Conservation (phyloP, 2,329 filamentous ascomycete genomes). For the Venturia nashicola region DNA sequence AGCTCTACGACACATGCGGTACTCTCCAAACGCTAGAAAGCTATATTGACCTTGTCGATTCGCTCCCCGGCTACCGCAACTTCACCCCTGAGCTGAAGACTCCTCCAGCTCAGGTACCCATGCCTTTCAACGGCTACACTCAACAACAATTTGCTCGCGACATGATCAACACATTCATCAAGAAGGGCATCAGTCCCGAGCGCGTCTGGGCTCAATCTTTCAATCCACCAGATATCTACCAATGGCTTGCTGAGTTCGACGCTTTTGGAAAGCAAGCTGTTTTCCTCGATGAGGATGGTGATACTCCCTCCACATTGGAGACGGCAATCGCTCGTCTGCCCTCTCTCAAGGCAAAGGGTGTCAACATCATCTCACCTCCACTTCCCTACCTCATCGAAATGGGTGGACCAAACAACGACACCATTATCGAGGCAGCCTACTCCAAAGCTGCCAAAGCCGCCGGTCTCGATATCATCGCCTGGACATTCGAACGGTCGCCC, state of each 20-base stretch:
- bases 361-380: constrained; percentile 51
- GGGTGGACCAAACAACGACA: constrained; percentile 31
- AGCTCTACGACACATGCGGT: constrained; percentile 53
- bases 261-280: constrained; percentile 50
- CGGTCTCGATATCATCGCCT: constrained; percentile 53
- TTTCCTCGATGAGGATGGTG: constrained; percentile 49
- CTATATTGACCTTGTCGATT: constrained; percentile 47
- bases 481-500: constrained; percentile 55
- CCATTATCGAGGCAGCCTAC: constrained; percentile 51
- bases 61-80: constrained; percentile 39
- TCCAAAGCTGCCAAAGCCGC: constrained; percentile 47
- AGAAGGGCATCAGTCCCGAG: constrained; percentile 23
- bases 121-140: constrained; percentile 58
- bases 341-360: constrained; percentile 42
- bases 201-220: constrained; percentile 50
- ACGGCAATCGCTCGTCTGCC: constrained; percentile 46
- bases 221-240: constrained; percentile 49
- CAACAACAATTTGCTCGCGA: constrained; percentile 53
- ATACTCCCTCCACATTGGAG: constrained; percentile 36
- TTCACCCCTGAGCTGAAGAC: constrained; percentile 59
- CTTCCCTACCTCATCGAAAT: constrained; percentile 48
- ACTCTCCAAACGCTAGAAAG: constrained; percentile 49
- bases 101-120: constrained; percentile 44
- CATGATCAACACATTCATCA: constrained; percentile 34
- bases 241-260: constrained; percentile 53